These are phyloP conservation scores for Saccharomycopsis schoenii DNA, from an alignment of 805 yeast species.

Conservation along the genomic window DNA sequence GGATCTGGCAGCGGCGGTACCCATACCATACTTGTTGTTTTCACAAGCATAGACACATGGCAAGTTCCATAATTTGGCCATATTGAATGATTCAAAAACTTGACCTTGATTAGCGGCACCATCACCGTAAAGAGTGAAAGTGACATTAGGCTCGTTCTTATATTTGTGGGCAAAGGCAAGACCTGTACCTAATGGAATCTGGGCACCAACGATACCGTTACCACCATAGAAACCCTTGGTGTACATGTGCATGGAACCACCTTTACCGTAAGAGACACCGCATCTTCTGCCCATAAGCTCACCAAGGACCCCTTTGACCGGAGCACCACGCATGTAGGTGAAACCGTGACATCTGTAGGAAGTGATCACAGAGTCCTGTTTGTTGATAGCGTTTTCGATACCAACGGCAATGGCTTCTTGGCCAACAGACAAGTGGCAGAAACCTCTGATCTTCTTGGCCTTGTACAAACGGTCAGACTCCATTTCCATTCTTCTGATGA, in stretches of 20 bases:
- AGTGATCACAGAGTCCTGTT: slow-evolving; percentile 82
- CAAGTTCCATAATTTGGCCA: slow-evolving; percentile 98
- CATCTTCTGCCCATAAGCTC: slow-evolving; percentile 95
- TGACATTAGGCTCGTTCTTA: slow-evolving; percentile 67
- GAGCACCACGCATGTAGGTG: slow-evolving; percentile 91
- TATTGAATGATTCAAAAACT: slow-evolving; percentile 94
- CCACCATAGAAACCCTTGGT: slow-evolving; percentile 96
- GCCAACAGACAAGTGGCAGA: slow-evolving; percentile 96
- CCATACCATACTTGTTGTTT: slow-evolving; percentile 99
- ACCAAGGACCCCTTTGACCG: slow-evolving; percentile 83
- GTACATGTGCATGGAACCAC: slow-evolving; percentile 99
- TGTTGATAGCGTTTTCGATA: slow-evolving; percentile 86
- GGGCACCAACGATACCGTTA: slow-evolving; percentile 99
- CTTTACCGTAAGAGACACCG: slow-evolving; percentile 95
- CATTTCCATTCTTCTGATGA: slow-evolving; percentile 97
- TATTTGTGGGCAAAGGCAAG: slow-evolving; percentile 97
- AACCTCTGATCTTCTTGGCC: slow-evolving; percentile 97
- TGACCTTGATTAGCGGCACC: slow-evolving; percentile 99
- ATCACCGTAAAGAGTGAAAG: slow-evolving; percentile 92
- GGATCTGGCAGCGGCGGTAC: slow-evolving; percentile 94
- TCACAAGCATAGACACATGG: slow-evolving; percentile 95
- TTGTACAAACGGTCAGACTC: slow-evolving; percentile 96
- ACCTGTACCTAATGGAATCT: slow-evolving; percentile 97
- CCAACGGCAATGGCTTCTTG: slow-evolving; percentile 99
- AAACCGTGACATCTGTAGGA: slow-evolving; percentile 99